Evolutionary conservation across 2,329 filamentous ascomycete genomes (phyloP).

Genomic region (Paecilomyces niveus): DNA sequence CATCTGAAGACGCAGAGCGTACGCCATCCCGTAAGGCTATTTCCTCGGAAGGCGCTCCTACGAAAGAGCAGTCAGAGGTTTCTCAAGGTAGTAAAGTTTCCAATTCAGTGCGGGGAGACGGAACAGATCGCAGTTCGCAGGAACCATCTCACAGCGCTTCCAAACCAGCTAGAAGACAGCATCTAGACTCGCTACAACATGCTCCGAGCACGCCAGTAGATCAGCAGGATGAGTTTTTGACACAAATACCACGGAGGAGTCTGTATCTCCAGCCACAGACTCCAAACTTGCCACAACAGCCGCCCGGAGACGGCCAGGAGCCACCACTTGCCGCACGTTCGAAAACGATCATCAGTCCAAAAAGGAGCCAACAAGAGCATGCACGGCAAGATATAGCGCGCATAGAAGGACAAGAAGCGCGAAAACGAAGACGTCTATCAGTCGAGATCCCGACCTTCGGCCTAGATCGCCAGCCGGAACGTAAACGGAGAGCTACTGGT

Average conservation of each 20-base stretch:
- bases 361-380: neutral
- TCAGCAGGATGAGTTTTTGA: neutral
- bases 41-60: neutral
- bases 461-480: neutral
- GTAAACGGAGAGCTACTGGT: constrained; percentile 5
- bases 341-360: neutral
- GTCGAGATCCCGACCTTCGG: neutral
- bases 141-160: neutral
- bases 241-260: neutral
- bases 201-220: neutral
- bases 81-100: neutral
- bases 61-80: neutral
- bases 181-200: neutral
- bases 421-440: constrained; percentile 1
- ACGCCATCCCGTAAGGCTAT: neutral
- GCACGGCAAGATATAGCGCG: neutral
- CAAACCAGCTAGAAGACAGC: neutral
- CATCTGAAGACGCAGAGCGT: neutral
- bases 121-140: neutral
- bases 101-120: neutral
- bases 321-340: neutral
- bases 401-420: constrained; percentile 3
- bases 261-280: neutral
- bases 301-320: neutral
- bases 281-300: neutral